Percentiles rank a stretch among this genome's conserved stretches.
phyloP scores from a whole-genome alignment of 179 eudicot species.

The Gypsophila paniculata region DNA sequence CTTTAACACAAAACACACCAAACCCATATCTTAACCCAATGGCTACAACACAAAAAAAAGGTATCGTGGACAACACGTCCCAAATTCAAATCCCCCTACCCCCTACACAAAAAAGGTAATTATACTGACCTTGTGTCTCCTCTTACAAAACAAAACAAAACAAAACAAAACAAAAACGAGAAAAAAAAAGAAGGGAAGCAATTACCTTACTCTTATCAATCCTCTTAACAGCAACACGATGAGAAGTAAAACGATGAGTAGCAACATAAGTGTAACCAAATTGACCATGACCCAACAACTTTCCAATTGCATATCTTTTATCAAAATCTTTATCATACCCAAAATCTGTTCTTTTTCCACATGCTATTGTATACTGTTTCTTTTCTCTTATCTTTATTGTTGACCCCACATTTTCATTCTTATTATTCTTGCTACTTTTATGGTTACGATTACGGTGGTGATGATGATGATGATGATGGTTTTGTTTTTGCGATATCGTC shows the following conservation, averaged over 20 bases:
- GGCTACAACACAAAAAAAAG: background rate
- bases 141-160: no score
- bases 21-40: background rate
- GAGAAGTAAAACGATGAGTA: constrained; percentile 56
- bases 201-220: constrained; percentile 90
- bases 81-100: no score
- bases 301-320: constrained; percentile 59
- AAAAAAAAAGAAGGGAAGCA: background rate
- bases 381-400: constrained; percentile 24
- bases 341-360: constrained; percentile 88
- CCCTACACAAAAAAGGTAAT: no score
- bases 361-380: constrained; percentile 41
- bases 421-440: constrained; percentile 12
- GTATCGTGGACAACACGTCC: no score
- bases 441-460: constrained; percentile 16
- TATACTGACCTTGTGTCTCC: no score
- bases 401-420: constrained; percentile 2
- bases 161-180: background rate
- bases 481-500: constrained; percentile 17
- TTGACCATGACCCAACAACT: constrained; percentile 94
- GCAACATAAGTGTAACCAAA: constrained; percentile 97
- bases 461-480: constrained; percentile 15
- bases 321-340: constrained; percentile 84
- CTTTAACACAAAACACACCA: background rate
- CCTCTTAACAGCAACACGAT: constrained; percentile 93